Conservation (phyloP, 2,329 filamentous ascomycete species). For the Colletotrichum sp. region DNA sequence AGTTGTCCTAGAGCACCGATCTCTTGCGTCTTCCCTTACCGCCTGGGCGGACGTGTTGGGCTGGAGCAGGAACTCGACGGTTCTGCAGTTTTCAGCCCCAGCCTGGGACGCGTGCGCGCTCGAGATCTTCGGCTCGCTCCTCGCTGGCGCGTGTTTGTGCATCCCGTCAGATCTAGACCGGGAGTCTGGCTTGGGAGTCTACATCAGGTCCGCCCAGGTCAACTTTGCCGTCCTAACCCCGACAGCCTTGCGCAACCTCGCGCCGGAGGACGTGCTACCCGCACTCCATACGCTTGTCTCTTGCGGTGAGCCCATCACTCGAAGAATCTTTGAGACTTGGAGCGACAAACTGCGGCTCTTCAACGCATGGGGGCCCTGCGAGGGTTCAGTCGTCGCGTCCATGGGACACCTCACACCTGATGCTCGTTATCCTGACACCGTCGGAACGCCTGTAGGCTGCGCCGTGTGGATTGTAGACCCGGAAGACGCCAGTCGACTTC, state of each 20-base stretch:
- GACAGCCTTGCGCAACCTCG: neutral
- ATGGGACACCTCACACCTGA: neutral
- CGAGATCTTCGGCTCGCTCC: neutral
- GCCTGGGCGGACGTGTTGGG: neutral
- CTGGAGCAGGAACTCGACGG: neutral
- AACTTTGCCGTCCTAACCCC: neutral
- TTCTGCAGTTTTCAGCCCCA: neutral
- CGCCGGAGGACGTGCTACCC: neutral
- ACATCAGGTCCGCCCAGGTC: neutral
- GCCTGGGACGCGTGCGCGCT: neutral
- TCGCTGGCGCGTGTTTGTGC: neutral
- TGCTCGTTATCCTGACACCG: neutral
- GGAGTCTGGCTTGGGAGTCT: neutral
- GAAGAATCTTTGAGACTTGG: slow-evolving; percentile 16
- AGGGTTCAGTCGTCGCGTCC: neutral
- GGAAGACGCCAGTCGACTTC: neutral
- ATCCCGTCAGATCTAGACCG: neutral
- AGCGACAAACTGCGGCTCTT: neutral
- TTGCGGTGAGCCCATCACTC: slow-evolving; percentile 22
- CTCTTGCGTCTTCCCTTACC: neutral
- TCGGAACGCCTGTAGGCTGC: neutral
- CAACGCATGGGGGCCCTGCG: slow-evolving; percentile 24
- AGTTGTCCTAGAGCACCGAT: neutral
- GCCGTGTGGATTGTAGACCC: neutral
- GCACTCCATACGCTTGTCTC: slow-evolving; percentile 12